Base-by-base conservation (phyloP, 2,329 filamentous ascomycete genomes). In the Aurifilum marmelostoma region DNA sequence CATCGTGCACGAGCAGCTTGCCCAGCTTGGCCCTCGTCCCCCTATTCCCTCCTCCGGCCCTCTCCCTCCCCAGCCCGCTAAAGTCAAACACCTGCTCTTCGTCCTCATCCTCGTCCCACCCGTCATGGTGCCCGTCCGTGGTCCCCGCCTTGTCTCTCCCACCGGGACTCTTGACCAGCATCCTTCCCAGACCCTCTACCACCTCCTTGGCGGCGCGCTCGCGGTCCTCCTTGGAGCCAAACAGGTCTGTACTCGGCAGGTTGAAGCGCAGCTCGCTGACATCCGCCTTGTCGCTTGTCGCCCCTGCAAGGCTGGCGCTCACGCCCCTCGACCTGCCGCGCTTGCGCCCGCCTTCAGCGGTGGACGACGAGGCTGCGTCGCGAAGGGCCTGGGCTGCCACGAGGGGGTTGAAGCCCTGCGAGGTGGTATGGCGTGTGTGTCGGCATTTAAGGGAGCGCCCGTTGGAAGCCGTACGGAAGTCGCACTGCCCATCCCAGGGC, bases 221-320 rank as follows among this genome's bases (percentile, higher is more conserved):
- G 66, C 78, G 76, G 8, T 79, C 78, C 47, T 78, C 77, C 2
- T 79, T 76, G 1, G 77, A 75, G 24, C 77, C 75, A 61, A 87
- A 82, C 2, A 87, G 68, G 41, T 87, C 83, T 21, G 80, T 77
- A 63, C 85, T 87, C 1, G 93, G 94, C 0, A 97, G 86, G 77
- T 97, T 97, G 83, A 97, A 97, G 24, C 94, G 89, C 69, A 98
- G 83, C 79, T 97, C 95, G 78, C 93, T 97, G 34, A 97, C 87
- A 1, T 82, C 70, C 24, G 85, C 67, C 3, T 60, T 58, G n/a
- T 62, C 66, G 8, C 67, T 59, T 29, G 27, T 61, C 34, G 2
- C 63, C 58, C 82, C 7, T 76, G 50, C 47, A 6, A 65, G 18
- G 14, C 65, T 66, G 18, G 65, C 65, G 27, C 54, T 60, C 65